Evolutionary conservation across 148 eudicot species (phyloP).

Genomic region (Silene conica): DNA sequence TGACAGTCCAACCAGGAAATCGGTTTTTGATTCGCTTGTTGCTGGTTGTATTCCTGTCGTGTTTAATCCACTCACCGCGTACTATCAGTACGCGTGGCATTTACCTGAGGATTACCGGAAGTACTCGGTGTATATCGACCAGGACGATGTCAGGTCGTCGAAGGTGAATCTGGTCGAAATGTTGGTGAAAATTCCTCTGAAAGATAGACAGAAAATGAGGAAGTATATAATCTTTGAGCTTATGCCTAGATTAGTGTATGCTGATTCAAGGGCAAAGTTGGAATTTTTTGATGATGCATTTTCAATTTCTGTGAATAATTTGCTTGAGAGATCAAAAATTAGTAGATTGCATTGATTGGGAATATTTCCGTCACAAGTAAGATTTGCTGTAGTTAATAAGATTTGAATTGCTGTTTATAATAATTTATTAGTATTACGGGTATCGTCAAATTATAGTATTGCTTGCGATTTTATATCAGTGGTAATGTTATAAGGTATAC

Average conservation of each 20-base stretch:
- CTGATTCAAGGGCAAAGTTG: slow-evolving; percentile 47
- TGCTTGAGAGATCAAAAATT: slow-evolving; percentile 39
- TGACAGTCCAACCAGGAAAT: slow-evolving; percentile 74
- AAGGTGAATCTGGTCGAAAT: slow-evolving; percentile 51
- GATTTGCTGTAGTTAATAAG: background rate
- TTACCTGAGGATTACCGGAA: slow-evolving; percentile 50
- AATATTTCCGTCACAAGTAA: too few species aligned
- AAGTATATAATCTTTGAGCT: slow-evolving; percentile 60
- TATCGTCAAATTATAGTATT: too few species aligned
- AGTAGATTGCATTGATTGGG: background rate
- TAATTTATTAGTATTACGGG: too few species aligned
- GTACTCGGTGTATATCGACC: slow-evolving; percentile 59
- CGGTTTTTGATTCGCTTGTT: slow-evolving; percentile 69
- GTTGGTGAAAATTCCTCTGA: slow-evolving; percentile 40
- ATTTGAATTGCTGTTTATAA: too few species aligned
- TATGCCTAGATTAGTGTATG: slow-evolving; percentile 70
- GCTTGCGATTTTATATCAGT: too few species aligned
- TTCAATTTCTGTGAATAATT: slow-evolving; percentile 48
- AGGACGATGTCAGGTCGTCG: slow-evolving; percentile 45
- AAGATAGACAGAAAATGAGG: slow-evolving; percentile 62
- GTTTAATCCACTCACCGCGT: slow-evolving; percentile 65
- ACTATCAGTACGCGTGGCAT: slow-evolving; percentile 89
- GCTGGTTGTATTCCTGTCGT: slow-evolving; percentile 82
- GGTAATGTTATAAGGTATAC: too few species aligned
- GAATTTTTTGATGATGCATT: slow-evolving; percentile 70